Evolutionary conservation across 2,329 filamentous ascomycete species (phyloP).

Genomic region (Colletotrichum cuscutae): DNA sequence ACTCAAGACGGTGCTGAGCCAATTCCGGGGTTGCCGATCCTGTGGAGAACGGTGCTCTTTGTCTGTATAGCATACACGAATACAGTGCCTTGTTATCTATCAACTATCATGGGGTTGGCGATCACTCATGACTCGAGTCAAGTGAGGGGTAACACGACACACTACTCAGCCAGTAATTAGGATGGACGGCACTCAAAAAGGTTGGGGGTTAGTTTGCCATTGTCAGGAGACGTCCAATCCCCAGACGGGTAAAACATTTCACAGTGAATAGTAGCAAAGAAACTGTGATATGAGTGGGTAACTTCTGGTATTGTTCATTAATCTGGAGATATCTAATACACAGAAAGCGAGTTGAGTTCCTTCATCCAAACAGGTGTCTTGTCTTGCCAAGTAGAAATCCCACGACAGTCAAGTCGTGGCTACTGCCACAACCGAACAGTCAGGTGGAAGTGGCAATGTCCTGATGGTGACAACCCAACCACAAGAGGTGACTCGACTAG

Average conservation of each 20-base stretch:
- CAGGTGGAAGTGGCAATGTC: neutral
- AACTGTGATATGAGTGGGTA: conserved; percentile 66
- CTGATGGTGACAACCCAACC: conserved; percentile 57
- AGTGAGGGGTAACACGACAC: conserved; percentile 4
- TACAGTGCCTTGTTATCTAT: neutral
- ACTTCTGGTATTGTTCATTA: conserved; percentile 70
- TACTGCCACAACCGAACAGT: neutral
- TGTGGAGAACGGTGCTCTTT: neutral
- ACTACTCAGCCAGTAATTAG: neutral
- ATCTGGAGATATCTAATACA: conserved; percentile 65
- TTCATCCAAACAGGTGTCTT: conserved; percentile 41
- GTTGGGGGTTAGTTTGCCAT: neutral
- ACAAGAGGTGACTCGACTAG: conserved; percentile 65
- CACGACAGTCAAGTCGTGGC: neutral
- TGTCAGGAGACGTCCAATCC: neutral
- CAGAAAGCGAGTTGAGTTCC: conserved; percentile 71
- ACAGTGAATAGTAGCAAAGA: neutral
- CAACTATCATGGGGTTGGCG: neutral
- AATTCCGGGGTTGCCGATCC: neutral
- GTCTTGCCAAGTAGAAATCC: neutral
- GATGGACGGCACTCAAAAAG: neutral
- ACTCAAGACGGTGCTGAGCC: neutral
- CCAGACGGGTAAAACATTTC: neutral
- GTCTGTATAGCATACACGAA: neutral
- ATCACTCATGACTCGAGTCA: neutral